Conservation (phyloP, 306 rosid species). For the Ormosia emarginata region DNA sequence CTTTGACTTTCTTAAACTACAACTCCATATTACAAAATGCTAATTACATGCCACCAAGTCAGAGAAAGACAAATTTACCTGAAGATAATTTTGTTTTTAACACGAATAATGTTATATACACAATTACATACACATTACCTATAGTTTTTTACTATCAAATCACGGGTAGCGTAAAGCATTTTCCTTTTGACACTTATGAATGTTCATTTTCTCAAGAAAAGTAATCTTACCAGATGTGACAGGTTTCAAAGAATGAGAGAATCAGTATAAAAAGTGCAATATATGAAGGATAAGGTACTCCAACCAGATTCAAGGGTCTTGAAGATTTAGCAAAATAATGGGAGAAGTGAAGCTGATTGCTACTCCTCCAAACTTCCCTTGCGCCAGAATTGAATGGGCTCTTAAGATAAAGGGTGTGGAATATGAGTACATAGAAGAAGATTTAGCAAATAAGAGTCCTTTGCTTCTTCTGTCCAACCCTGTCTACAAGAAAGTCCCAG, state of each 20-base stretch:
- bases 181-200: too few relatives aligned
- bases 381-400: conserved; percentile 44
- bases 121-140: too few relatives aligned
- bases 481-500: conserved; percentile 48
- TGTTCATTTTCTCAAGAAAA: too few relatives aligned
- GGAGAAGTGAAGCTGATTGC: conserved; percentile 42
- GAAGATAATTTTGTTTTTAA: too few relatives aligned
- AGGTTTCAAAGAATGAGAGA: too few relatives aligned
- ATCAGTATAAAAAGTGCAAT: too few relatives aligned
- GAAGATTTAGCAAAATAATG: conserved; percentile 19
- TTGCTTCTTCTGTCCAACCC: conserved; percentile 48
- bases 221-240: too few relatives aligned
- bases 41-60: background rate
- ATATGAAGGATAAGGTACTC: too few relatives aligned
- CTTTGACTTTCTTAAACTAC: background rate
- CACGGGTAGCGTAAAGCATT: too few relatives aligned
- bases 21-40: background rate
- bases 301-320: background rate
- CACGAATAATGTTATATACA: too few relatives aligned
- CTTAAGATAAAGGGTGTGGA: conserved; percentile 51
- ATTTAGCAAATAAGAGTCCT: conserved; percentile 41
- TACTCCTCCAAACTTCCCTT: conserved; percentile 33
- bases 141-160: too few relatives aligned
- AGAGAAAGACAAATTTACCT: background rate
- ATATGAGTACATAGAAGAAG: conserved; percentile 36